Base-by-base conservation (phyloP, 208 protist genomes). In the Trypanosoma brucei region DNA sequence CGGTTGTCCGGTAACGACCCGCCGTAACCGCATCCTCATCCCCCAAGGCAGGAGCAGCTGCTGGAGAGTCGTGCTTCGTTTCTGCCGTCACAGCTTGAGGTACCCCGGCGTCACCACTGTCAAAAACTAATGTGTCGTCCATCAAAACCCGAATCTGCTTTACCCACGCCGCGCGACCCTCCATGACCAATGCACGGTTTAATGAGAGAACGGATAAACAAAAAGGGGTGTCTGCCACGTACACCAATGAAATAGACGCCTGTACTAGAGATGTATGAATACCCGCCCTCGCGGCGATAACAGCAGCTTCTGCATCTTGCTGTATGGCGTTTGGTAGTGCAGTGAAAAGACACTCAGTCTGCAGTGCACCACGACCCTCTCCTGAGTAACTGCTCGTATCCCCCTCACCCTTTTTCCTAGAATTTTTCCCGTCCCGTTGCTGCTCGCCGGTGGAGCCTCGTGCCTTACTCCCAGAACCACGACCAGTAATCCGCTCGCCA, bases 191-290 rank as follows among this genome's bases (percentile, higher is more conserved):
- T n/a, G 79, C 63, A 3, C 39, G 46, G 58, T 78, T 75, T 9
- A 89, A 66, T 9, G 51, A 51, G 6, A 86, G 11, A 40, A 84
- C 37, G 0, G 79, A 81, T 7, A 89, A 42, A 60, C 83, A 83
- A 57, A 83, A 86, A 3, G 83, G 83, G 46, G 57, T 73, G 55
- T 89, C 83, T 5, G 79, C 74, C 7, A 90, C 83, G 60, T 86
- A 90, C 9, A 86, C 65, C 1, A 90, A 56, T 36, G 82, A 79
- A 1, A 83, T 22, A 22, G 59, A 35, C 2, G 81, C 77, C 40
- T 84, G 73, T 40, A 90, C 49, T 8, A 63, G 56, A 11, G 48
- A 54, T 14, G 31, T 8, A n/a, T 34, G 62, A 31, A 59, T 56
- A 11, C 55, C 64, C 6, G 44, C 37, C 8, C 46, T 33, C 13